Percentiles rank a stretch among this genome's conserved stretches.
These are phyloP conservation scores for Brasilioporus rufonigricans DNA, from an alignment of 768 basidiomycete genomes.

Conservation along the genomic window DNA sequence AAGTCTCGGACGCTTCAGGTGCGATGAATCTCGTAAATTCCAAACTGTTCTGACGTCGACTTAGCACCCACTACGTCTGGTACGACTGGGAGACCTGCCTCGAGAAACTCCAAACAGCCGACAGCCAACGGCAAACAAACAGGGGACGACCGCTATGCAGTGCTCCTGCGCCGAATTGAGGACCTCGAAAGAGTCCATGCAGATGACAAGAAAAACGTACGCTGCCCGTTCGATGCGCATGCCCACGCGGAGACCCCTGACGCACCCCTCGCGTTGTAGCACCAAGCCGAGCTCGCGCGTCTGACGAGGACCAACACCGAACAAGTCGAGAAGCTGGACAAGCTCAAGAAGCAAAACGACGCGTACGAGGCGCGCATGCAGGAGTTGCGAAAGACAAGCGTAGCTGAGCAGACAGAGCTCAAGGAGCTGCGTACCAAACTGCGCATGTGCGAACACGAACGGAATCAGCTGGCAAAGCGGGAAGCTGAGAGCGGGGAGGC, in stretches of 20 bases:
- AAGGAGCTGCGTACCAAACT: constrained; percentile 62
- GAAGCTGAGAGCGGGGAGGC: constrained; percentile 51
- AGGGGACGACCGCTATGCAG: constrained; percentile 46
- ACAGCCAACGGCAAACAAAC: constrained; percentile 17
- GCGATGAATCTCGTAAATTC: neutral
- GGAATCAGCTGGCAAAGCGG: constrained; percentile 47
- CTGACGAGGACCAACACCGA: constrained; percentile 48
- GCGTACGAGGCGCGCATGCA: constrained; percentile 56
- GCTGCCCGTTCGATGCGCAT: constrained; percentile 11
- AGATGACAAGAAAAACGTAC: constrained; percentile 64
- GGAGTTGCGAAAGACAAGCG: constrained; percentile 52
- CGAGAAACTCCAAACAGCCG: constrained; percentile 26
- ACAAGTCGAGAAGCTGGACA: constrained; percentile 52
- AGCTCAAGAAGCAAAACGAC: constrained; percentile 61
- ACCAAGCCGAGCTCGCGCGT: constrained; percentile 54
- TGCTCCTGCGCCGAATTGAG: constrained; percentile 61
- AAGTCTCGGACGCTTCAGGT: constrained; percentile 43
- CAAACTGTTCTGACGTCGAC: neutral
- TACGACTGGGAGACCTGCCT: constrained; percentile 21
- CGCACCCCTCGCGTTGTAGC: constrained; percentile 36
- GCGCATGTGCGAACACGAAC: constrained; percentile 56
- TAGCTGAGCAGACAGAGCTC: constrained; percentile 56
- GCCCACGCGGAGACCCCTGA: neutral
- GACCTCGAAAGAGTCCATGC: constrained; percentile 60
- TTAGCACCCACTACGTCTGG: constrained; percentile 37